Evolutionary conservation across 2,329 filamentous ascomycete genomes (phyloP).

Genomic region (Dryadomyces sulphureus): DNA sequence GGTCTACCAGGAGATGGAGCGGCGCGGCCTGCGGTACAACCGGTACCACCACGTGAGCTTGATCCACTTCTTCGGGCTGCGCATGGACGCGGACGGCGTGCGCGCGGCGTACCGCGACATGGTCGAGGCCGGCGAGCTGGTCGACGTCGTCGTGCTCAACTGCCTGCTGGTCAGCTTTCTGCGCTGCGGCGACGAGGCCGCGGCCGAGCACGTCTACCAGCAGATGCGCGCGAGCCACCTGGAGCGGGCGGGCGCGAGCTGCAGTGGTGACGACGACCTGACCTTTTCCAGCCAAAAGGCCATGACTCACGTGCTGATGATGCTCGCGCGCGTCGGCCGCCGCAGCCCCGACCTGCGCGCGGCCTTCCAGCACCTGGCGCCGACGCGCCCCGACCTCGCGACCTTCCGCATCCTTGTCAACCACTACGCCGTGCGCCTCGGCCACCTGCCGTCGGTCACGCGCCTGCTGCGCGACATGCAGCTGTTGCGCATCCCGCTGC

Average conservation of each 20-base stretch:
- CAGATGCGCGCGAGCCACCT: constrained; percentile 59
- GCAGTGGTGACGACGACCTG: too few relatives aligned
- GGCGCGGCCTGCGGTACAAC: constrained; percentile 51
- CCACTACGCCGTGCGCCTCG: constrained; percentile 53
- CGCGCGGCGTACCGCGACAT: constrained; percentile 67
- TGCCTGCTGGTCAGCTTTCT: constrained; percentile 71
- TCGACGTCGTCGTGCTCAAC: constrained; percentile 79
- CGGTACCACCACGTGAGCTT: constrained; percentile 70
- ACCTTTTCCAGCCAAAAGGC: constrained; percentile 32
- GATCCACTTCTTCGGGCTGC: constrained; percentile 72
- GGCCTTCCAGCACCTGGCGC: constrained; percentile 43
- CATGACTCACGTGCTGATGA: constrained; percentile 40
- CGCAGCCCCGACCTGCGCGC: constrained; percentile 38
- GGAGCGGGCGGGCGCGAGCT: not conserved
- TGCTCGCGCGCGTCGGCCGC: constrained; percentile 39
- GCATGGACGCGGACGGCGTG: constrained; percentile 57
- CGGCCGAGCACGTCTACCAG: constrained; percentile 68
- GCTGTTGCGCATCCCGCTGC: constrained; percentile 47
- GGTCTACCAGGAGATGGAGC: constrained; percentile 67
- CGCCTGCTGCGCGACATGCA: constrained; percentile 72
- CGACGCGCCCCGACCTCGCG: constrained; percentile 56
- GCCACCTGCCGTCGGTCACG: constrained; percentile 57
- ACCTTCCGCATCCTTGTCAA: constrained; percentile 72
- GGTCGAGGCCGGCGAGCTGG: constrained; percentile 71
- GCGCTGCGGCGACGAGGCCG: constrained; percentile 56